Percentiles rank a stretch among this genome's conserved stretches.
These are phyloP conservation scores for Xerocomus spinulosus DNA, from an alignment of 768 basidiomycete genomes.

Conservation along the genomic window DNA sequence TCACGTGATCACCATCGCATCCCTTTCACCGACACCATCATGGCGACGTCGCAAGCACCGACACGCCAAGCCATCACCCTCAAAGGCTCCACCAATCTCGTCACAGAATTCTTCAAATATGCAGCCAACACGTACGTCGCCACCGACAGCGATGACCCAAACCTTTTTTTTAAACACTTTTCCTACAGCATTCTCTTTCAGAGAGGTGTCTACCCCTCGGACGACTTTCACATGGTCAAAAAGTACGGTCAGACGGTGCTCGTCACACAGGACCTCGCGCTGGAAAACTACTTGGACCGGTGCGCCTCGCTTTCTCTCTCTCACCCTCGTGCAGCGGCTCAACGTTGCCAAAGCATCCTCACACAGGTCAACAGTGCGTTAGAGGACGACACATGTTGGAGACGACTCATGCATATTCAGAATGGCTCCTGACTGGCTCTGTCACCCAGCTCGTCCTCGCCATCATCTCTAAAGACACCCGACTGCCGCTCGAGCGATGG, in stretches of 20 bases:
- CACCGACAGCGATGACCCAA: too few species aligned
- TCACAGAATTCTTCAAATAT: constrained; percentile 99
- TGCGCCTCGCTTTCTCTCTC: constrained; percentile 26
- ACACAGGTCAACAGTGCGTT: constrained; percentile 85
- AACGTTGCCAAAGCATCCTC: constrained; percentile 56
- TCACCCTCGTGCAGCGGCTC: background rate
- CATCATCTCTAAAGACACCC: constrained; percentile 92
- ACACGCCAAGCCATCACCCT: constrained; percentile 81
- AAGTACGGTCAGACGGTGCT: constrained; percentile 97
- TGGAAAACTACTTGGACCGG: constrained; percentile 92
- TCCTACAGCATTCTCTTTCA: constrained; percentile 83
- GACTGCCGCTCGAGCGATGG: constrained; percentile 93
- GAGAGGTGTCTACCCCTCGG: constrained; percentile 93
- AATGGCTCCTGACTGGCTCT: constrained; percentile 89
- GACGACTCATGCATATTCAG: constrained; percentile 37
- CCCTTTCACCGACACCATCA: constrained; percentile 12
- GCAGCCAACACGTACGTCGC: constrained; percentile 86
- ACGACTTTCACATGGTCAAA: constrained; percentile 99
- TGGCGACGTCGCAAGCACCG: constrained; percentile 45
- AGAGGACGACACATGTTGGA: background rate
- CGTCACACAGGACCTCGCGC: constrained; percentile 86
- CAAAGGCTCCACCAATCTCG: constrained; percentile 89
- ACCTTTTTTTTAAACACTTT: too few species aligned
- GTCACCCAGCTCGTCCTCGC: constrained; percentile 94
- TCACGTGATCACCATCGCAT: constrained; percentile 16